Evolutionary conservation across 768 basidiomycete genomes (phyloP), one percentile per base, ranked within the genome.

Genomic region (Lyophyllum decastes): DNA sequence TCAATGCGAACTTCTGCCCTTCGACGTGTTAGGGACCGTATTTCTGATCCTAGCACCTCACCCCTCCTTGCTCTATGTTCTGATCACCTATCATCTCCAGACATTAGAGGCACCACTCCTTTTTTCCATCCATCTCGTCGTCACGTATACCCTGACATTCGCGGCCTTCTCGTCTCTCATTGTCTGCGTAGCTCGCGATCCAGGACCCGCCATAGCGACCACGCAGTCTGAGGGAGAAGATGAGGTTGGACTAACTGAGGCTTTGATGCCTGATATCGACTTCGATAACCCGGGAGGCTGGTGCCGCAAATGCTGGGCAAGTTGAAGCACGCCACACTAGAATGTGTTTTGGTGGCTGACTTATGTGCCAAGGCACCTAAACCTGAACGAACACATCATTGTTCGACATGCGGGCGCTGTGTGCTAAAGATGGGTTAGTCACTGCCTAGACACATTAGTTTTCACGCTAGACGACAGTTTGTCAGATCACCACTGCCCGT

Each of bases 401-500:
- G 90, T 66, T 81, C 78, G 14, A 68, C 81, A 30, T 94, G 92
- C 68, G 83, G 85, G 35, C 81, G 90, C 35, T 94, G 92, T 67
- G 87, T 93, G 11, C 73, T 94, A 38, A 94, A 92, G 73, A 88
- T 92, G 89, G 92, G 91, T 91, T 51, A 55, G 86, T 72, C n/a
- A 5, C 10, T 22, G 27, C 9, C 34, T 22, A 27, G 4, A 52
- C 51, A 22, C 6, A 22, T 25, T 8, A 50, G 50, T 2, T 26
- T 17, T 35, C 4, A 24, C 19, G 16, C 40, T 41, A 16, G 26
- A 27, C 61, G 27, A 60, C 45, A 16, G 14, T 30, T 11, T 52
- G 7, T 24, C 63, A 93, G 91, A 94, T 69, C 92, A 94, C 65
- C 92, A 94, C 65, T 94, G 92, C 67, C 89, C 87, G 6, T 94